These are phyloP conservation scores for Scopulariopsis brevicaulis DNA, from an alignment of 2,329 filamentous ascomycete genomes.

Conservation along the genomic window DNA sequence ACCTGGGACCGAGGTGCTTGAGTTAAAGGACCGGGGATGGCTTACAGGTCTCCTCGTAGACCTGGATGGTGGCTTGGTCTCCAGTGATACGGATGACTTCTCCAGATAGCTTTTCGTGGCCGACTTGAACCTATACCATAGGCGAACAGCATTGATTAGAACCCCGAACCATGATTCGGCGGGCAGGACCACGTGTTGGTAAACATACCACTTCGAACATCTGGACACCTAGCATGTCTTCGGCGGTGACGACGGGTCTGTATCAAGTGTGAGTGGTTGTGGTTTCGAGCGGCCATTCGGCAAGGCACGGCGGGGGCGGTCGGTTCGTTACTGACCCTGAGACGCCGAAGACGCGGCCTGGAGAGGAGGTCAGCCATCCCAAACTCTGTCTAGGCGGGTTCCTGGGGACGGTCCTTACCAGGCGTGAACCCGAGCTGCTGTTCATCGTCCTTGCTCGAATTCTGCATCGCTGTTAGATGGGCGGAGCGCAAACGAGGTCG, in stretches of 20 bases:
- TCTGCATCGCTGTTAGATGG: constrained; percentile 1
- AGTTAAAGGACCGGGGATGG: not conserved
- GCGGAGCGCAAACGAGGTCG: not conserved
- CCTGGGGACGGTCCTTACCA: constrained; percentile 21
- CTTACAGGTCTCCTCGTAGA: constrained; percentile 96
- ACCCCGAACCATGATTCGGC: not conserved
- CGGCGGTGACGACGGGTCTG: constrained; percentile 88
- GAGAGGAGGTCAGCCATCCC: not conserved
- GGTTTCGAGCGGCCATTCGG: constrained; percentile 9
- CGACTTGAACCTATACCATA: constrained; percentile 66
- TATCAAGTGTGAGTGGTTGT: not conserved
- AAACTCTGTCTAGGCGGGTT: not conserved
- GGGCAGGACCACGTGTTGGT: not conserved
- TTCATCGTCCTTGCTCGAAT: not conserved
- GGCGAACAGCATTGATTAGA: not conserved
- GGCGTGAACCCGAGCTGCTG: constrained; percentile 4
- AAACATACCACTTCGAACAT: constrained; percentile 92
- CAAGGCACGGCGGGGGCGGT: constrained; percentile 1
- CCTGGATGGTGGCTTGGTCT: constrained; percentile 95
- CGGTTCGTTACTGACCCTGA: constrained; percentile 39
- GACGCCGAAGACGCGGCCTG: constrained; percentile 52
- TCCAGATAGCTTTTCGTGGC: constrained; percentile 82
- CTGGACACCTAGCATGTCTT: constrained; percentile 97
- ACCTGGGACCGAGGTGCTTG: not conserved
- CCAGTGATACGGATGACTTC: constrained; percentile 96